Percentiles rank a stretch among this genome's conserved stretches.
Evolutionary conservation across 2,329 filamentous ascomycete genomes (phyloP).

Genomic region (Paraphaeosphaeria minitans): DNA sequence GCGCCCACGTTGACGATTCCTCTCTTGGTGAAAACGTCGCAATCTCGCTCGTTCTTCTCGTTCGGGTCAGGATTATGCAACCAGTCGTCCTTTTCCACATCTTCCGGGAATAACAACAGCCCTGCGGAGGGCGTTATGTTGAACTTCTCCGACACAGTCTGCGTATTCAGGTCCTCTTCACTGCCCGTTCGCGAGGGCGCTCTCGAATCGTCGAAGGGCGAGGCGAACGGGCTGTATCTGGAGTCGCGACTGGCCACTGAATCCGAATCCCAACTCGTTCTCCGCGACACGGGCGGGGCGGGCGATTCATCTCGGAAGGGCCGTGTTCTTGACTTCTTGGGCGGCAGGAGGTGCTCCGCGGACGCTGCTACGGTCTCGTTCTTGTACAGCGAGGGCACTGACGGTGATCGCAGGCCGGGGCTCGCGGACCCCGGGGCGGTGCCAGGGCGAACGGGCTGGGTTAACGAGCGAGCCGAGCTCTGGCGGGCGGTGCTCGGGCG

Average conservation of each 20-base stretch:
- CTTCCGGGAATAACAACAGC: slow-evolving; percentile 70
- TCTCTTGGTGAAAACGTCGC: slow-evolving; percentile 68
- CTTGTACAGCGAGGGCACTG: slow-evolving; percentile 40
- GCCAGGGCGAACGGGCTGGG: slow-evolving; percentile 45
- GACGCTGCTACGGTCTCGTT: slow-evolving; percentile 48
- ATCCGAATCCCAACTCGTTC: slow-evolving; percentile 70
- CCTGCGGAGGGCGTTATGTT: slow-evolving; percentile 72
- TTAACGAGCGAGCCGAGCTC: slow-evolving; percentile 53
- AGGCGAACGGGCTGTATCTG: slow-evolving; percentile 54
- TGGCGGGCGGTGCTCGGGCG: slow-evolving; percentile 49
- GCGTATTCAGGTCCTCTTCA: slow-evolving; percentile 71
- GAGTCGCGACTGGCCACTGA: slow-evolving; percentile 58
- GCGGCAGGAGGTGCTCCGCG: slow-evolving; percentile 58
- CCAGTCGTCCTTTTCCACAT: slow-evolving; percentile 75
- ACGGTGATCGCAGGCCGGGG: slow-evolving; percentile 31
- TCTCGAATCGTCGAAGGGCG: slow-evolving; percentile 65
- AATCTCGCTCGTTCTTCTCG: slow-evolving; percentile 65
- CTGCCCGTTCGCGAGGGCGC: slow-evolving; percentile 65
- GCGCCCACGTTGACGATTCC: slow-evolving; percentile 69
- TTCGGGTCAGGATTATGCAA: slow-evolving; percentile 72
- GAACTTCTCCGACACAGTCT: slow-evolving; percentile 75
- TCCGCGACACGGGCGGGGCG: slow-evolving; percentile 62
- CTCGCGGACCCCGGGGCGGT: slow-evolving; percentile 32
- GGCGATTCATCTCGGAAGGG: slow-evolving; percentile 59
- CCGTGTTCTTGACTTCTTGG: slow-evolving; percentile 53